These are phyloP conservation scores for Pueraria montana DNA, from an alignment of 306 rosid species.

Conservation along the genomic window DNA sequence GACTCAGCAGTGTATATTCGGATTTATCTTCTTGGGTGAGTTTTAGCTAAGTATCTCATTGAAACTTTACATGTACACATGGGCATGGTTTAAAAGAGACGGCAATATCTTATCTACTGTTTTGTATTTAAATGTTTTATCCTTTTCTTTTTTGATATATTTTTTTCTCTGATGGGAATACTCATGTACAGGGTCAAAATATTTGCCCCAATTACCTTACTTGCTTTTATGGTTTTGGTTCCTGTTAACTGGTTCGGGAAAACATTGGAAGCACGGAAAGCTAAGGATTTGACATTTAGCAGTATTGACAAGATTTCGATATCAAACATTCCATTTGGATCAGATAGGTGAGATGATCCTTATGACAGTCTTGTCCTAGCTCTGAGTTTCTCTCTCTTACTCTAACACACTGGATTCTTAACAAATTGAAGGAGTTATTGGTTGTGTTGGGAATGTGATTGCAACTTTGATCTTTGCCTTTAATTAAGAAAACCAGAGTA, in stretches of 20 bases:
- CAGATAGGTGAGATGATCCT: conserved; percentile 63
- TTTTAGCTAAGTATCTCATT: conserved; percentile 24
- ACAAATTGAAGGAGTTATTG: conserved; percentile 26
- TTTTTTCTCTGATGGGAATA: conserved; percentile 33
- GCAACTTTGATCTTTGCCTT: conserved; percentile 15
- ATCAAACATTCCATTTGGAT: conserved; percentile 83
- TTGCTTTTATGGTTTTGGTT: conserved; percentile 75
- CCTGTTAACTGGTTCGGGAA: conserved; percentile 84
- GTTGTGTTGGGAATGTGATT: conserved; percentile 12
- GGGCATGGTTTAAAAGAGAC: neutral
- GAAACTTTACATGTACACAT: neutral
- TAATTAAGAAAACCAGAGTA: conserved; percentile 1
- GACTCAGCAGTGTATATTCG: conserved; percentile 89
- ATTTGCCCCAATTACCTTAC: conserved; percentile 72
- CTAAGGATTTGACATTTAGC: conserved; percentile 65
- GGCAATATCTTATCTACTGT: neutral
- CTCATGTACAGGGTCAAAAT: conserved; percentile 72
- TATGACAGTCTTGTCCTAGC: neutral
- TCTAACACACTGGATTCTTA: conserved; percentile 10
- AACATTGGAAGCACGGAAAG: conserved; percentile 52
- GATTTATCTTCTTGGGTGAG: conserved; percentile 89
- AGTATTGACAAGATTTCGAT: conserved; percentile 86
- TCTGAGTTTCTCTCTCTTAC: conserved; percentile 6
- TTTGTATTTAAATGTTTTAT: conserved; percentile 23
- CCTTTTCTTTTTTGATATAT: conserved; percentile 5